Evolutionary conservation across 2,329 filamentous ascomycete species (phyloP).

Genomic region (Colletotrichum plurivorum): DNA sequence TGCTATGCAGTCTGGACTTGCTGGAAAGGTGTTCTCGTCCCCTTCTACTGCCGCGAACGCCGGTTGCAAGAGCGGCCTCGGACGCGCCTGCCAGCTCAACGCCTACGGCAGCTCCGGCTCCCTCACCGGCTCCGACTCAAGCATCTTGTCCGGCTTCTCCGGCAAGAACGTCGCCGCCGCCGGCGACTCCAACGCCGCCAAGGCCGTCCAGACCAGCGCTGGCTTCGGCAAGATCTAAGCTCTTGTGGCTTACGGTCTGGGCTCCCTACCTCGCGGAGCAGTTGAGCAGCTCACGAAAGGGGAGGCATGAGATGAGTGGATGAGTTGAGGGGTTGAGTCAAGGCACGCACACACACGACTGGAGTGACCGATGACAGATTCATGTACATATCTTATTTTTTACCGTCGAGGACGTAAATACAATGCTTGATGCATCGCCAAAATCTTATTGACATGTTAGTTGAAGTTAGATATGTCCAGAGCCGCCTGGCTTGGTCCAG

Average conservation of each 20-base stretch:
- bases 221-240: slow-evolving; percentile 61
- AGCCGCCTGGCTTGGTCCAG: no score
- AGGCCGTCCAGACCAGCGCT: slow-evolving; percentile 55
- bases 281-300: no score
- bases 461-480: no score
- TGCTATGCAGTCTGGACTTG: slow-evolving; percentile 52
- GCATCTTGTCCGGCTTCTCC: slow-evolving; percentile 61
- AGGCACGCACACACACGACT: background rate
- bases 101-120: slow-evolving; percentile 58
- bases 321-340: background rate
- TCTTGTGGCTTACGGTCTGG: background rate
- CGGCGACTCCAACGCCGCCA: slow-evolving; percentile 50
- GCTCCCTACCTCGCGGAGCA: background rate
- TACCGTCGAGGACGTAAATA: slow-evolving; percentile 32
- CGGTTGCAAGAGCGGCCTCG: slow-evolving; percentile 53
- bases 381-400: slow-evolving; percentile 34
- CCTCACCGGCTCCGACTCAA: slow-evolving; percentile 58
- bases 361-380: slow-evolving; percentile 19
- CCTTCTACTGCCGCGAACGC: no score
- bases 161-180: slow-evolving; percentile 58
- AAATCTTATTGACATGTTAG: background rate
- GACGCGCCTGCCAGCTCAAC: slow-evolving; percentile 66
- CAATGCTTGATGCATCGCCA: slow-evolving; percentile 34
- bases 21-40: slow-evolving; percentile 49
- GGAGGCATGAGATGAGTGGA: background rate